A percentile compares a stretch with the other conserved stretches of the same genome.
phyloP scores from a whole-genome alignment of 2,329 filamentous ascomycete species.

The Hypoxylon sp. region DNA sequence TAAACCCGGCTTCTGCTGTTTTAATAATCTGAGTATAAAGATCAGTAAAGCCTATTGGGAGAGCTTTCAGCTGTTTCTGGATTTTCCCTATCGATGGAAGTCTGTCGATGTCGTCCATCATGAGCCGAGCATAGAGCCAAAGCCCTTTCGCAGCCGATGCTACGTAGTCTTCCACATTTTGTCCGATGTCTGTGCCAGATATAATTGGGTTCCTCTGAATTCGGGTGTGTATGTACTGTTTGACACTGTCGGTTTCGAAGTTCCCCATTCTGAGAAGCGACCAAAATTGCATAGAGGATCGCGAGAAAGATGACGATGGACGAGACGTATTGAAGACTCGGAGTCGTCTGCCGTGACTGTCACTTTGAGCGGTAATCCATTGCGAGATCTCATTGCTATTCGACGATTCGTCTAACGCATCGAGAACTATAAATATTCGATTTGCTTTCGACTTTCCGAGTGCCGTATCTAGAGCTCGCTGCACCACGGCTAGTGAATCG shows the following conservation, averaged over 20 bases:
- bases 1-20: conserved; percentile 28
- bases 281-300: not conserved
- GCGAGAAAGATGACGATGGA: conserved; percentile 13
- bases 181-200: conserved; percentile 14
- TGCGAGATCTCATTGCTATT: conserved; percentile 21
- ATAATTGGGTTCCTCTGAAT: conserved; percentile 33
- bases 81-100: conserved; percentile 33
- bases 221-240: conserved; percentile 27
- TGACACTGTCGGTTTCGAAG: conserved; percentile 26
- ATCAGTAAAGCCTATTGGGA: conserved; percentile 38
- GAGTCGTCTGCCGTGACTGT: not conserved
- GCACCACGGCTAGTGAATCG: conserved; percentile 30
- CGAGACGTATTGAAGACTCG: conserved; percentile 29
- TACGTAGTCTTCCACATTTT: conserved; percentile 20
- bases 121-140: conserved; percentile 40
- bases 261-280: conserved; percentile 18
- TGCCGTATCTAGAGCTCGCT: conserved; percentile 23
- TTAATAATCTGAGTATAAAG: conserved; percentile 39
- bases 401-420: conserved; percentile 36
- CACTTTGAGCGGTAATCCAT: conserved; percentile 18
- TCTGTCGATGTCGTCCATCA: conserved; percentile 42
- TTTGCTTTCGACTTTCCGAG: conserved; percentile 9
- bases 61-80: conserved; percentile 24
- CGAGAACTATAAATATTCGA: conserved; percentile 27
- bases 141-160: conserved; percentile 25